Evolutionary conservation across 2,329 filamentous ascomycete genomes (phyloP), one percentile per base, ranked within the genome.

Genomic region (Dichotomopilus funicola): DNA sequence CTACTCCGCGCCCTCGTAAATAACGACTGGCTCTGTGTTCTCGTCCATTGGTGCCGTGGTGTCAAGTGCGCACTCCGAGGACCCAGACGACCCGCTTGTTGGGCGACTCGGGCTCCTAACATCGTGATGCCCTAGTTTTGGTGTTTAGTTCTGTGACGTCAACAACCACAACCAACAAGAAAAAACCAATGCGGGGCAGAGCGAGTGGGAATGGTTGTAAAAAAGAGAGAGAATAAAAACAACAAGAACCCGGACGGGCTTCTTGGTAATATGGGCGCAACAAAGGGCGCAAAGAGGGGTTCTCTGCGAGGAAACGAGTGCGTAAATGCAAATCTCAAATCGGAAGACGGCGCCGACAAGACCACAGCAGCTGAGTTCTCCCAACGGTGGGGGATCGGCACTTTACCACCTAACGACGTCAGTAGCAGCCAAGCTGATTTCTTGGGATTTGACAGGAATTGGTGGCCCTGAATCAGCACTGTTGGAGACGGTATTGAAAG

Each of bases 111-210:
- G 46, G 50, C 46, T 50, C 59, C 51, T 47, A 63, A 57, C 62
- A 65, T 63, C 27, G 44, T 60, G 52, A 44, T 45, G 38, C 10
- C 10, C 8, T 41, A 44, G 40, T 12, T 57, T 52, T 7, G 35
- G 47, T 49, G 33, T 55, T 31, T n/a, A 33, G 11, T 11, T 38
- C 31, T 27, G 57, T 61, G 61, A 63, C 60, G 61, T 62, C 59
- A 62, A 59, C 35, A 10, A 43, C 19, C 19, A 41, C 12, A 9
- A 12, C 8, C 12, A 40, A 12, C 40, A 41, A 3, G 2, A 46
- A 34, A 46, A 56, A 53, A 47, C 7, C 9, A 31, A 31, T 40
- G 44, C 38, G 49, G 33, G 38, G 41, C 51, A 2, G 38, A 38
- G 55, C 13, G 31, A 31, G 34, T 36, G 31, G 19, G 27, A 33